A percentile compares a stretch with the other conserved stretches of the same genome.
Conservation (phyloP, 371 early-diverging fungal species). For the Thermomucor indicae-seudaticae region DNA sequence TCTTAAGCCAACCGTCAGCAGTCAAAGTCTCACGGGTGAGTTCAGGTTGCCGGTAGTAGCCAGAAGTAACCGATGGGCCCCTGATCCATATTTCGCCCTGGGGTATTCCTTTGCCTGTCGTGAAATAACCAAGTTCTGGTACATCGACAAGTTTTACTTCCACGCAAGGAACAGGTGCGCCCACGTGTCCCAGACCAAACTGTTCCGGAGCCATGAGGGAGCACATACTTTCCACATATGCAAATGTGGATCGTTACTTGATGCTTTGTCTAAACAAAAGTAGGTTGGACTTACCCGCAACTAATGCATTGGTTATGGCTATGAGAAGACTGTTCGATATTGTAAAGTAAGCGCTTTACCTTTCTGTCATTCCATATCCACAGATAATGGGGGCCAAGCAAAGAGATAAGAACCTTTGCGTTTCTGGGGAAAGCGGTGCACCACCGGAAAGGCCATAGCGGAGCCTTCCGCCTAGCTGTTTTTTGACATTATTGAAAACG, state of each 20-base stretch:
- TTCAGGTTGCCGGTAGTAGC: constrained; percentile 68
- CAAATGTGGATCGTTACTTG: not conserved
- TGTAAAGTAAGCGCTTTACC: too few species aligned
- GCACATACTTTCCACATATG: constrained; percentile 8
- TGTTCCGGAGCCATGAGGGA: constrained; percentile 61
- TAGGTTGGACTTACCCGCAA: constrained; percentile 21
- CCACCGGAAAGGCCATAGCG: constrained; percentile 76
- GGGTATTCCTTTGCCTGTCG: constrained; percentile 61
- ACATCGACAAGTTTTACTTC: constrained; percentile 91
- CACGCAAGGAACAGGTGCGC: constrained; percentile 78
- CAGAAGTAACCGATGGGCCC: constrained; percentile 67
- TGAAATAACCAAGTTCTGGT: constrained; percentile 72
- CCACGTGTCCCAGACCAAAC: constrained; percentile 65
- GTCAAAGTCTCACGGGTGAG: constrained; percentile 69
- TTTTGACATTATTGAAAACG: constrained; percentile 70
- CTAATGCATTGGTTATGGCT: constrained; percentile 2
- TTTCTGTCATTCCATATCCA: constrained; percentile 61
- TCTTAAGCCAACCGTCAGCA: constrained; percentile 84
- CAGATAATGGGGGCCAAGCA: constrained; percentile 65
- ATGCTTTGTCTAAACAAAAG: not conserved
- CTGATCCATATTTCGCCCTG: constrained; percentile 88
- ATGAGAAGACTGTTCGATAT: too few species aligned
- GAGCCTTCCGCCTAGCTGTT: constrained; percentile 75
- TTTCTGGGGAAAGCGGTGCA: constrained; percentile 71
- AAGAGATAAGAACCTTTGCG: constrained; percentile 67